Conservation (phyloP, 208 protist genomes). For the Crithidia expoeki region DNA sequence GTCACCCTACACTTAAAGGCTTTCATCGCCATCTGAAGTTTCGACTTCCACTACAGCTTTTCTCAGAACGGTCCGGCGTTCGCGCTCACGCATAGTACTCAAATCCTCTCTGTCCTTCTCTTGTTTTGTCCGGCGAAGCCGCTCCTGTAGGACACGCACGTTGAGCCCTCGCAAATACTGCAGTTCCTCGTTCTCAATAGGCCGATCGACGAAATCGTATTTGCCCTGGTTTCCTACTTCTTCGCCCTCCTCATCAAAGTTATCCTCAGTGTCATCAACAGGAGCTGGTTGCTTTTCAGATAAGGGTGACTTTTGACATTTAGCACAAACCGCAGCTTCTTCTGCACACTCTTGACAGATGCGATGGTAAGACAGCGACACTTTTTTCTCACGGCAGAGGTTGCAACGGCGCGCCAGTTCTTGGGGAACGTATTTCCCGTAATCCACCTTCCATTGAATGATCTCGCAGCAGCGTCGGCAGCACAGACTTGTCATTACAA, state of each 20-base stretch:
- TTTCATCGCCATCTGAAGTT: slow-evolving; percentile 25
- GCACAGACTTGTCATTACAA: slow-evolving; percentile 77
- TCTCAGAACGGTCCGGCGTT: slow-evolving; percentile 55
- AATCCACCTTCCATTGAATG: slow-evolving; percentile 89
- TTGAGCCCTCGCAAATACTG: slow-evolving; percentile 61
- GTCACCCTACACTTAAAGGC: slow-evolving; percentile 12
- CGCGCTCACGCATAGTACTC: slow-evolving; percentile 51
- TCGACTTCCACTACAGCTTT: slow-evolving; percentile 24
- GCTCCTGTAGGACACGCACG: slow-evolving; percentile 47
- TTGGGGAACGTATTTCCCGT: slow-evolving; percentile 79
- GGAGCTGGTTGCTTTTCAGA: slow-evolving; percentile 3
- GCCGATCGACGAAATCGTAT: slow-evolving; percentile 68
- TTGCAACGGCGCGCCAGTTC: slow-evolving; percentile 74
- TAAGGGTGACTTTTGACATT: slow-evolving; percentile 79
- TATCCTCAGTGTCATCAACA: slow-evolving; percentile 7
- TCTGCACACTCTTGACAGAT: slow-evolving; percentile 81
- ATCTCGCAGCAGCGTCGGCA: slow-evolving; percentile 86
- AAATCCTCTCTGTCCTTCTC: slow-evolving; percentile 49
- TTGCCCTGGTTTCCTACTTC: slow-evolving; percentile 25
- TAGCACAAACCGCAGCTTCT: slow-evolving; percentile 58
- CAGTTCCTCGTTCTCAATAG: slow-evolving; percentile 49
- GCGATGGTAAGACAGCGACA: slow-evolving; percentile 74
- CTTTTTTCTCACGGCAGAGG: slow-evolving; percentile 56
- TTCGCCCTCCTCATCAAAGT: slow-evolving; percentile 21
- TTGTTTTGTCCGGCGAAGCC: slow-evolving; percentile 15